These are phyloP conservation scores for Zymoseptoria brevis DNA, from an alignment of 2,329 filamentous ascomycete genomes.

Conservation along the genomic window DNA sequence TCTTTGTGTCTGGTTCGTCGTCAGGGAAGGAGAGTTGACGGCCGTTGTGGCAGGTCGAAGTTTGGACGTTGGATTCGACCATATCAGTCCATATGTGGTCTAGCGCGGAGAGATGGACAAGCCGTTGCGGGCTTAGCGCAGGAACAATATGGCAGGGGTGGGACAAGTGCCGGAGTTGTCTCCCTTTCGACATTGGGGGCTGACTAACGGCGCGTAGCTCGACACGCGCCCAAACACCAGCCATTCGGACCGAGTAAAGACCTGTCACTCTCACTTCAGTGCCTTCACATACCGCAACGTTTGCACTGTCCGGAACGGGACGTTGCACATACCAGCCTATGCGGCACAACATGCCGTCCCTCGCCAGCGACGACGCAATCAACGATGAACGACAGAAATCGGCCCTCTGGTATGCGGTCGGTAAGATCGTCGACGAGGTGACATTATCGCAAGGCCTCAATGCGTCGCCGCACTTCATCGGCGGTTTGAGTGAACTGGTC, in stretches of 20 bases:
- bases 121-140: too few species aligned
- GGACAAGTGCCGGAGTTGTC: neutral
- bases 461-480: constrained; percentile 53
- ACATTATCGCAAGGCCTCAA: constrained; percentile 66
- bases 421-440: constrained; percentile 83
- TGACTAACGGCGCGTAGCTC: neutral
- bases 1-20: neutral
- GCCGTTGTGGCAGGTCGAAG: neutral
- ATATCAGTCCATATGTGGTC: neutral
- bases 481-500: constrained; percentile 70
- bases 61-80: neutral
- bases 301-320: neutral
- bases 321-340: neutral
- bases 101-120: neutral
- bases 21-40: neutral
- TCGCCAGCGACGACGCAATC: constrained; percentile 7
- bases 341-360: constrained; percentile 2
- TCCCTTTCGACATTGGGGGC: neutral
- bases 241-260: neutral
- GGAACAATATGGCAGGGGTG: neutral
- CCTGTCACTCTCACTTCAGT: neutral
- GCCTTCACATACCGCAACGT: neutral
- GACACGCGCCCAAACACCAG: neutral
- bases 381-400: constrained; percentile 65
- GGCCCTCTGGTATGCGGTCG: constrained; percentile 74